Base-by-base conservation (phyloP, 2,329 filamentous ascomycete genomes). In the Colletotrichum tamarilloi region DNA sequence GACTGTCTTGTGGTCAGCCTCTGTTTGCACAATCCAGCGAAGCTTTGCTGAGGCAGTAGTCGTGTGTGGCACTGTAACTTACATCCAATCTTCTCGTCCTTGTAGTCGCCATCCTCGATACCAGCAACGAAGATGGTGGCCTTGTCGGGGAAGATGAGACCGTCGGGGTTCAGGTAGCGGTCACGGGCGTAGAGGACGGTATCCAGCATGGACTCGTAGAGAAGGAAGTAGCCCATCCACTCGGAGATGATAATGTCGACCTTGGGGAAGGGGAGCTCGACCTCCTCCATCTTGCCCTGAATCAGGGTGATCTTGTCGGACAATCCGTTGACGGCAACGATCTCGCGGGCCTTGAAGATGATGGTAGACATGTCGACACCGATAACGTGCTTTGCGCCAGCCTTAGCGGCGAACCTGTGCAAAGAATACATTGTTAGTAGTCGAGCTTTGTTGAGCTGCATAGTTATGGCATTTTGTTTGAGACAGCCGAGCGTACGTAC, bases 31-130 rank as follows among this genome's bases (percentile, higher is more conserved):
- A 30, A 42, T 8, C 65, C 53, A 19, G 55, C 26, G 24, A 22
- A 16, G 22, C 22, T 66, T 65, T 11, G 30, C 56, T 12, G 30
- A 12, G 16, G 12, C 4, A n/a, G 24, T n/a, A 24, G 19, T 26
- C 8, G 12, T n/a, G n/a, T 24, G 12, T 8, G 42, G 30, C 11
- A 26, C 6, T 38, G n/a, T 9, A 53, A 85, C 95, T 87, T 84
- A 98, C 96, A 99, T 85, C 95, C 96, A 81, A 99, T 99, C 90
- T 99, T 99, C 88, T 99, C 97, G 76, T 98, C 96, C 89, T 98
- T 98, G 91, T 99, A 99, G 75, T 99, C 97, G 77, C 97, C 97
- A 81, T 99, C 97, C 87, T 99, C 97, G 75, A 99, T 99, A 80
- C 94, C 97, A 73, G 95, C 97, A 83, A 97, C 92, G 85, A 95